phyloP scores from a whole-genome alignment of 345 rosid species.

The Turnera subulata region DNA sequence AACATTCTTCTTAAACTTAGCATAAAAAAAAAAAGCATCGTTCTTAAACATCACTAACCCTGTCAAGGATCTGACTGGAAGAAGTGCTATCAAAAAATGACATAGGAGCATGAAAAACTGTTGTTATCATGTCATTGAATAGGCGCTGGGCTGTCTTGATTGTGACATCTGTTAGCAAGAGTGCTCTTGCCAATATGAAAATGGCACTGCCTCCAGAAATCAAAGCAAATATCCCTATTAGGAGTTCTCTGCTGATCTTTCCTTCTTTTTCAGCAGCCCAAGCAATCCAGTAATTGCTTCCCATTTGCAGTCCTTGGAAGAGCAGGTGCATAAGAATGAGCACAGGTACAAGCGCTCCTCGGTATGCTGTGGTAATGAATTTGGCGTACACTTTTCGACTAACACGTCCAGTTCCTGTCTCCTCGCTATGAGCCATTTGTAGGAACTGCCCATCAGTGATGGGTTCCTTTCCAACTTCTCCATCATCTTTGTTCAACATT shows the following conservation, averaged over 20 bases:
- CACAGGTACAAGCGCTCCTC: constrained; percentile 47
- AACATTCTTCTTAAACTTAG: too few relatives aligned
- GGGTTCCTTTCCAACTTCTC: too few relatives aligned
- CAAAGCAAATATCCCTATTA: constrained; percentile 47
- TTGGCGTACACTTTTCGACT: constrained; percentile 61
- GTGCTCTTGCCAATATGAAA: constrained; percentile 62
- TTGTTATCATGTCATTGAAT: constrained; percentile 49
- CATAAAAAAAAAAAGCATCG: too few relatives aligned
- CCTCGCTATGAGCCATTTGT: too few relatives aligned
- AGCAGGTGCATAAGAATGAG: constrained; percentile 46
- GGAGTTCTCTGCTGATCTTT: constrained; percentile 26
- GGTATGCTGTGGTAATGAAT: constrained; percentile 45
- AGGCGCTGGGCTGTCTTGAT: constrained; percentile 58
- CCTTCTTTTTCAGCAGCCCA: constrained; percentile 51
- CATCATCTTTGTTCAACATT: too few relatives aligned
- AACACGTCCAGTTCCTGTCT: constrained; percentile 52
- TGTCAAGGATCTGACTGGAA: constrained; percentile 56
- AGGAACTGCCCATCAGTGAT: too few relatives aligned
- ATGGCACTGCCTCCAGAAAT: constrained; percentile 63
- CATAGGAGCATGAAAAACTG: constrained; percentile 60
- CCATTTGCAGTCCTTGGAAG: constrained; percentile 66
- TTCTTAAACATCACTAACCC: too few relatives aligned
- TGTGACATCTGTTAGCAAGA: constrained; percentile 52
- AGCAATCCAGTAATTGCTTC: constrained; percentile 74
- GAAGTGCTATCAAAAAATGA: constrained; percentile 70